A percentile compares a stretch with the other conserved stretches of the same genome.
These are phyloP conservation scores for Trichoderma orchidacearum DNA, from an alignment of 495 filamentous ascomycete genomes.

Conservation along the genomic window DNA sequence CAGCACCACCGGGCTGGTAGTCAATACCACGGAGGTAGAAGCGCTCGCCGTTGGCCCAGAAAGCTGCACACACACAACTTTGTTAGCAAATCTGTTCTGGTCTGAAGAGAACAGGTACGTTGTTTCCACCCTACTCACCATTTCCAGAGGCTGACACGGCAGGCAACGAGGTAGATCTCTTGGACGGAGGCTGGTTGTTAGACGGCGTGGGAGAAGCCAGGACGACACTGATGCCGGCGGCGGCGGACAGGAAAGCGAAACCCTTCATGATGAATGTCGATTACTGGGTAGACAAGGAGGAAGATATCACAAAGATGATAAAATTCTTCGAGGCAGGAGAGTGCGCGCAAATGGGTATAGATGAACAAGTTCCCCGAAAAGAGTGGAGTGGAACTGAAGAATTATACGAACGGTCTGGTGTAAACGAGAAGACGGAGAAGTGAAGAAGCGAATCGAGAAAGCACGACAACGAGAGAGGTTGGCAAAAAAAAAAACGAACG, in stretches of 20 bases:
- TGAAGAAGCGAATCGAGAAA: not conserved
- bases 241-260: slow-evolving; percentile 29
- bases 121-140: slow-evolving; percentile 15
- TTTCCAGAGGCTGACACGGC: slow-evolving; percentile 33
- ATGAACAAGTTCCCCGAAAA: not conserved
- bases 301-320: not conserved
- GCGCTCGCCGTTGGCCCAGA: slow-evolving; percentile 69
- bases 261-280: slow-evolving; percentile 37
- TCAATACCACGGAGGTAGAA: slow-evolving; percentile 95
- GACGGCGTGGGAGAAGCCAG: slow-evolving; percentile 43
- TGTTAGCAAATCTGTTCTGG: slow-evolving; percentile 9
- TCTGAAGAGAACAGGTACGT: not conserved
- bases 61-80: slow-evolving; percentile 37
- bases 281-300: not conserved
- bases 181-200: slow-evolving; percentile 43
- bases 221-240: slow-evolving; percentile 42
- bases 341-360: not conserved
- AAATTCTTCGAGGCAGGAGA: not conserved
- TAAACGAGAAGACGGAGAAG: not conserved
- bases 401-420: not conserved
- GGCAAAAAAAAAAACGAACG: not conserved
- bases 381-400: not conserved
- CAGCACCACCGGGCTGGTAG: slow-evolving; percentile 88
- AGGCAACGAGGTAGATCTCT: slow-evolving; percentile 19
- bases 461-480: not conserved